Percentiles rank a stretch among this genome's conserved stretches.
Conservation (phyloP, 2,329 filamentous ascomycete genomes). For the Colletotrichum cereale region DNA sequence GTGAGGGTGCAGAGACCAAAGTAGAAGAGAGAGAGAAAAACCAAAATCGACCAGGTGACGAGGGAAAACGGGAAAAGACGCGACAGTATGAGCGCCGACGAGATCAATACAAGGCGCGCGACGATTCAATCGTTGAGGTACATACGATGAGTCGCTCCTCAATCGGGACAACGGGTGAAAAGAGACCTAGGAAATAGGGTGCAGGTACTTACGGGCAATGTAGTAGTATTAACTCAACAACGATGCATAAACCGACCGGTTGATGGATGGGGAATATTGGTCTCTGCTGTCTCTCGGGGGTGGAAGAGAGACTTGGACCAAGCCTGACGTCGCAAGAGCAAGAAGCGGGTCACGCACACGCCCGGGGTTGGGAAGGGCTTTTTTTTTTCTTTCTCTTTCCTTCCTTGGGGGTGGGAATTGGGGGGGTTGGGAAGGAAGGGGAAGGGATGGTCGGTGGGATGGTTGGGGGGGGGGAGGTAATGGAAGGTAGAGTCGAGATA, state of each 20-base stretch:
- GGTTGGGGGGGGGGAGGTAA: slow-evolving; percentile 14
- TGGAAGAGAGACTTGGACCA: slow-evolving; percentile 36
- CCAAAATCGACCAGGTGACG: background rate
- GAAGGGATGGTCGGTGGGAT: slow-evolving; percentile 8
- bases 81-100: slow-evolving; percentile 17
- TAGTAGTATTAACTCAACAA: slow-evolving; percentile 45
- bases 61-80: slow-evolving; percentile 11
- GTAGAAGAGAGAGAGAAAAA: background rate
- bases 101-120: background rate
- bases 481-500: slow-evolving; percentile 19
- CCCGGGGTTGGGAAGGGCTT: slow-evolving; percentile 28
- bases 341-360: slow-evolving; percentile 40
- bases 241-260: slow-evolving; percentile 40
- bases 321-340: slow-evolving; percentile 40
- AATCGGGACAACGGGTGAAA: slow-evolving; percentile 34
- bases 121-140: slow-evolving; percentile 23
- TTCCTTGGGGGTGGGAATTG: slow-evolving; percentile 4
- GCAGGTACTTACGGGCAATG: slow-evolving; percentile 53
- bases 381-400: background rate
- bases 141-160: slow-evolving; percentile 27
- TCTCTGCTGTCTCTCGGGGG: slow-evolving; percentile 32
- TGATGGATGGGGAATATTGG: slow-evolving; percentile 41
- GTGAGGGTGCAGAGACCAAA: background rate
- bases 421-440: background rate
- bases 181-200: slow-evolving; percentile 40